phyloP scores from a whole-genome alignment of 208 protist genomes.

The Wallacemonas sp. region DNA sequence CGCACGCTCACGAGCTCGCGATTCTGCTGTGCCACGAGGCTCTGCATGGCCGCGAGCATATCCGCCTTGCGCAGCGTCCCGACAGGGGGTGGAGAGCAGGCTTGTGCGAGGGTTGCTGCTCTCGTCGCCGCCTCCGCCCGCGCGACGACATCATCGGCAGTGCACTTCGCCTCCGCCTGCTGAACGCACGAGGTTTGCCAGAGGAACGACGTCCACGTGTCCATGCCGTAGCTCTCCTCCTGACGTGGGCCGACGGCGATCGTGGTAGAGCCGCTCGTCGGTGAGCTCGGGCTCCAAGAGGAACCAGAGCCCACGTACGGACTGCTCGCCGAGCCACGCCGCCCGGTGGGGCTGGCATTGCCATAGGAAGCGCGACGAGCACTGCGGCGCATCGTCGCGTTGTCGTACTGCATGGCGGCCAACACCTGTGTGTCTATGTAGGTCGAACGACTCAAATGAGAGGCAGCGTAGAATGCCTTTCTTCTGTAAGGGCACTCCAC shows the following conservation, averaged over 20 bases:
- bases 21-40: conserved; percentile 40
- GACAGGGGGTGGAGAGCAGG: background rate
- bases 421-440: background rate
- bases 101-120: background rate
- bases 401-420: conserved; percentile 9
- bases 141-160: background rate
- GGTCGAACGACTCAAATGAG: too few species aligned
- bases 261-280: background rate
- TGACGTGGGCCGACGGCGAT: background rate
- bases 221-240: conserved; percentile 17
- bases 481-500: too few species aligned
- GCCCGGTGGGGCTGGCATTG: background rate
- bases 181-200: background rate
- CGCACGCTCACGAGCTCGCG: conserved; percentile 22
- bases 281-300: background rate
- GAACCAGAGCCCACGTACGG: background rate
- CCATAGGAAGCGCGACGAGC: conserved; percentile 13
- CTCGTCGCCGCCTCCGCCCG: background rate
- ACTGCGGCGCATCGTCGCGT: conserved; percentile 20
- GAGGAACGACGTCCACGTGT: conserved; percentile 47
- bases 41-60: conserved; percentile 32
- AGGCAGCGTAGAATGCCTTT: too few species aligned
- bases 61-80: conserved; percentile 11
- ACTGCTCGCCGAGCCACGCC: background rate
- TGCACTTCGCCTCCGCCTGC: background rate